Percentiles rank a stretch among this genome's conserved stretches.
These are phyloP conservation scores for Azolla pinnata DNA, from an alignment of 75 land plant genomes.

Conservation along the genomic window DNA sequence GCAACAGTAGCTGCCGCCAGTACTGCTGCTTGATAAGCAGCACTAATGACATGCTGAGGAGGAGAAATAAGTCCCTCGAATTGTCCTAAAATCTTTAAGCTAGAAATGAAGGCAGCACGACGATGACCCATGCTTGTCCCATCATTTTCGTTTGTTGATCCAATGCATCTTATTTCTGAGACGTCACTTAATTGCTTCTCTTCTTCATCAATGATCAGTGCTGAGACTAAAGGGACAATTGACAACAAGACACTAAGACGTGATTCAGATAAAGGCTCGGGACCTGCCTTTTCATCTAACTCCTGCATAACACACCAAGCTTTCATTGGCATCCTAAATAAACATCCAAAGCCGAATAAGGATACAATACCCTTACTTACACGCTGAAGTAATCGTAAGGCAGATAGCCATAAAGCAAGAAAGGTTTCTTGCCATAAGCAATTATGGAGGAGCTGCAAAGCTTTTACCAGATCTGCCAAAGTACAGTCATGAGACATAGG, in stretches of 20 bases:
- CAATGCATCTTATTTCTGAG: slow-evolving; percentile 22
- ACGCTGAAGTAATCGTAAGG: slow-evolving; percentile 72
- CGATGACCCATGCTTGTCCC: slow-evolving; percentile 30
- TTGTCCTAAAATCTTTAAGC: slow-evolving; percentile 68
- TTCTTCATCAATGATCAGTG: slow-evolving; percentile 78
- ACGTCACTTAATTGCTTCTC: slow-evolving; percentile 15
- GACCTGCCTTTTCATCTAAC: slow-evolving; percentile 70
- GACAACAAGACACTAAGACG: slow-evolving; percentile 67
- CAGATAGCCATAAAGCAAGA: slow-evolving; percentile 71
- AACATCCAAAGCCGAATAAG: background rate
- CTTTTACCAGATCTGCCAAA: slow-evolving; percentile 62
- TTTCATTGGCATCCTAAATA: too few relatives aligned
- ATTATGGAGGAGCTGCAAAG: slow-evolving; percentile 59
- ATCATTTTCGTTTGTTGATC: slow-evolving; percentile 37
- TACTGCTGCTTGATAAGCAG: slow-evolving; percentile 76
- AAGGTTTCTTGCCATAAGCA: slow-evolving; percentile 87
- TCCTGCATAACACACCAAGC: too few relatives aligned
- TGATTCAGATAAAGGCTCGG: slow-evolving; percentile 66
- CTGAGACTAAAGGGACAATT: slow-evolving; percentile 55
- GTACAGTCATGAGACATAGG: background rate
- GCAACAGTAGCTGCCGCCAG: slow-evolving; percentile 54
- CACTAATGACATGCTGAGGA: slow-evolving; percentile 49
- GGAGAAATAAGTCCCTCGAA: slow-evolving; percentile 65
- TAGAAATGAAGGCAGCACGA: slow-evolving; percentile 59
- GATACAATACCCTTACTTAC: slow-evolving; percentile 22